phyloP scores from a whole-genome alignment of 2,329 filamentous ascomycete species.

The Claviceps citrina region DNA sequence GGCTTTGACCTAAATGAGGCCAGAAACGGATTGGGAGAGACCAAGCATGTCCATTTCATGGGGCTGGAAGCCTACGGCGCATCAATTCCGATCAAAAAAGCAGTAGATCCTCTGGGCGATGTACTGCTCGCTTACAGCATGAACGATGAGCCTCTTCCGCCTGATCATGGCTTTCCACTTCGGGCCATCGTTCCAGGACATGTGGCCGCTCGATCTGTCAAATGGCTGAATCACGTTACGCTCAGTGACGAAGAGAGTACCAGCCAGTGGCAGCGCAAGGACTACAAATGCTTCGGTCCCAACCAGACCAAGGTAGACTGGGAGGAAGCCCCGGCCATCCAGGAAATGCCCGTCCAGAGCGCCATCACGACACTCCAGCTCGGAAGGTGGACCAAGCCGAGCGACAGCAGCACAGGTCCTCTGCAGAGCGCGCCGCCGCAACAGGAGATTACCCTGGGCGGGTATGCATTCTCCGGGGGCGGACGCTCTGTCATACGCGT shows the following conservation, averaged over 20 bases:
- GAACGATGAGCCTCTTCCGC: conserved; percentile 47
- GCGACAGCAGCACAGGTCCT: not conserved
- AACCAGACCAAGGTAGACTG: conserved; percentile 46
- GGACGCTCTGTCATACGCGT: conserved; percentile 52
- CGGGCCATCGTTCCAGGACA: conserved; percentile 48
- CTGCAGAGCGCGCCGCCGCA: conserved; percentile 6
- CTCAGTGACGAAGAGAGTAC: conserved; percentile 51
- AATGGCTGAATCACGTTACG: conserved; percentile 51
- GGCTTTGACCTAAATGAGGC: conserved; percentile 30
- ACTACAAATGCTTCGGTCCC: conserved; percentile 55
- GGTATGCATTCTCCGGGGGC: conserved; percentile 55
- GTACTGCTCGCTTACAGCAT: conserved; percentile 52
- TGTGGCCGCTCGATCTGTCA: conserved; percentile 52
- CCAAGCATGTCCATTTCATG: conserved; percentile 40
- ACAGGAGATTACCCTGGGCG: conserved; percentile 29
- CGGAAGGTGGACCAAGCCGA: conserved; percentile 18
- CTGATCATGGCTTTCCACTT: conserved; percentile 51
- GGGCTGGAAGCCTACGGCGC: conserved; percentile 46
- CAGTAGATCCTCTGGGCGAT: conserved; percentile 44
- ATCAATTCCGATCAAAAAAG: conserved; percentile 44
- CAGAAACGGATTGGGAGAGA: conserved; percentile 20
- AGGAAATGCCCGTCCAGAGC: conserved; percentile 53
- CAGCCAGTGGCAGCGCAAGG: conserved; percentile 49
- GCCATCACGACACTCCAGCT: conserved; percentile 42
- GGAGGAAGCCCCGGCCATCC: conserved; percentile 47